A percentile compares a stretch with the other conserved stretches of the same genome.
Conservation (phyloP, 1,139 yeast species). For the Sugiyamaella japonica region DNA sequence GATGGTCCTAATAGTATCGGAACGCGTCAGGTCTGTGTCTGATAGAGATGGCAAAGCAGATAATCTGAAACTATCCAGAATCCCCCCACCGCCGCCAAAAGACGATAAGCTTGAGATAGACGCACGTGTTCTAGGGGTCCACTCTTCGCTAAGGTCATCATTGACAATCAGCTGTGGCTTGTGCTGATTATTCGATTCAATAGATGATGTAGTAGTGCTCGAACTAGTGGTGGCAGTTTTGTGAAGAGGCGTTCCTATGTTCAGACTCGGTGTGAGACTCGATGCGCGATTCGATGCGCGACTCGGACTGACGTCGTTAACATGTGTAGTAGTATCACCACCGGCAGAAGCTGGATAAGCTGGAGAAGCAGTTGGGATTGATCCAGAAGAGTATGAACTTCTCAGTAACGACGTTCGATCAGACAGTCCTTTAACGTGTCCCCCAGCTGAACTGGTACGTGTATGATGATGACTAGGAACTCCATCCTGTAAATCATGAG, state of each 20-base stretch:
- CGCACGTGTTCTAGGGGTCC: constrained; percentile 24
- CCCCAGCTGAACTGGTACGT: background rate
- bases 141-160: constrained; percentile 15
- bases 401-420: background rate
- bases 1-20: constrained; percentile 10
- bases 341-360: too few relatives aligned
- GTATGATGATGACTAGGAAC: background rate
- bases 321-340: too few relatives aligned
- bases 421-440: background rate
- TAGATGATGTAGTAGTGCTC: background rate
- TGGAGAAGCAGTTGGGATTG: background rate
- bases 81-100: constrained; percentile 33
- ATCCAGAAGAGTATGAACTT: background rate
- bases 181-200: background rate
- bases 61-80: constrained; percentile 36
- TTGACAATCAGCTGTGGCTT: background rate
- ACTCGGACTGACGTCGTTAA: too few relatives aligned
- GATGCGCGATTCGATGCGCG: too few relatives aligned
- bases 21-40: background rate
- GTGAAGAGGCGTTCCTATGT: too few relatives aligned
- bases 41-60: constrained; percentile 28
- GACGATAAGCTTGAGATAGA: constrained; percentile 23
- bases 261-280: too few relatives aligned
- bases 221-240: background rate
- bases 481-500: constrained; percentile 25